Evolutionary conservation across 192 early-diverging fungal species (phyloP).

Genomic region (Rhizoclosmatium sp.): DNA sequence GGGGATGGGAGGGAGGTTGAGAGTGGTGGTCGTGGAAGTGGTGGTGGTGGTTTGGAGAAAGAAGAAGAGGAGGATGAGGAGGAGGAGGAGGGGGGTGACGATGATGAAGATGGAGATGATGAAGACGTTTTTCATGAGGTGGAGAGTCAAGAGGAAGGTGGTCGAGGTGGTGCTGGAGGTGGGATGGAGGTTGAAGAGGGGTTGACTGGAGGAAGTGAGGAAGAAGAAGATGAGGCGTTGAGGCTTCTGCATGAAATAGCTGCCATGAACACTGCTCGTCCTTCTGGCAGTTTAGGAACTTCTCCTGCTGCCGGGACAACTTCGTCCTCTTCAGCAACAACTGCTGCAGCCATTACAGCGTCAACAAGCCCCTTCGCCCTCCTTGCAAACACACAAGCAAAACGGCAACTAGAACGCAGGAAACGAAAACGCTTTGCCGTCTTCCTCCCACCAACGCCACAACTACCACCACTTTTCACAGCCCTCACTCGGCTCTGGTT

Average conservation of each 20-base stretch:
- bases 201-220: neutral
- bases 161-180: neutral
- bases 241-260: neutral
- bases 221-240: neutral
- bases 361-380: neutral
- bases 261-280: neutral
- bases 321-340: neutral
- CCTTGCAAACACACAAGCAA: neutral
- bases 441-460: neutral
- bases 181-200: neutral
- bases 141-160: neutral
- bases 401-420: neutral
- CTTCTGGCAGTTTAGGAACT: too few species aligned
- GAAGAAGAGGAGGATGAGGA: constrained; percentile 12
- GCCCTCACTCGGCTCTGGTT: constrained; percentile 15
- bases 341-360: neutral
- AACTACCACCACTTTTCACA: constrained; percentile 9
- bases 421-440: neutral
- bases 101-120: neutral
- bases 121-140: neutral
- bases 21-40: neutral
- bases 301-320: constrained; percentile 1
- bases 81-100: constrained; percentile 8
- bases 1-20: neutral
- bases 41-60: neutral